Evolutionary conservation across 2,329 filamentous ascomycete genomes (phyloP), one percentile per base, ranked within the genome.

Genomic region (Claviceps purpurea): DNA sequence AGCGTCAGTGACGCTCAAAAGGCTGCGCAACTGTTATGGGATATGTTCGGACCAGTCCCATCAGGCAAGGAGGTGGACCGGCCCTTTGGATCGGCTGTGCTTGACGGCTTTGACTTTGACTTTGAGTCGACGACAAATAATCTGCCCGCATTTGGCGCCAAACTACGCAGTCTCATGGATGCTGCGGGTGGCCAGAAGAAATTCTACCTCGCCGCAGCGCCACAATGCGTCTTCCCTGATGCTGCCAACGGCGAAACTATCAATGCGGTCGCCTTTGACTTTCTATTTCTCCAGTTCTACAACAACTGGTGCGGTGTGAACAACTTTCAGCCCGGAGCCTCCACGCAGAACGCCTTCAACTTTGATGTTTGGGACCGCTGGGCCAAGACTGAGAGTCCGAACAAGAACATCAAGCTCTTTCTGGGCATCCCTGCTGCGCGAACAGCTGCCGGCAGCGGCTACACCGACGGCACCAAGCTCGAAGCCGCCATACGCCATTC

Each of bases 91-190:
- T 66, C 68, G 13, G 78, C 81, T 10, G 71, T 78, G 4, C 68
- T 89, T 43, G 84, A 89, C 63, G 86, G 86, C 4, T 88, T 89
- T 64, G 85, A 89, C 66, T 80, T 89, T 56, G 85, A 89, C 64
- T 82, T 89, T 56, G 85, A 89, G 67, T 71, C 77, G 4, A 65
- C 66, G 2, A 75, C 77, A 14, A 65, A 65, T 47, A 82, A 86
- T 67, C 79, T 84, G 68, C 72, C 70, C 0, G 67, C 77, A 1
- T 85, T 88, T 58, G 82, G 75, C 1, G 69, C 72, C 40, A 69
- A 74, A 51, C 73, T 87, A 10, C 77, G 81, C 34, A 59, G 63
- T 16, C 65, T 73, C 38, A 82, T 82, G 72, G 70, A 79, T 57
- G 67, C 68, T 20, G 72, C 74, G 24, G 65, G 60, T 0, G 70